Base-by-base conservation (phyloP, 805 yeast genomes). In the Candida montana region DNA sequence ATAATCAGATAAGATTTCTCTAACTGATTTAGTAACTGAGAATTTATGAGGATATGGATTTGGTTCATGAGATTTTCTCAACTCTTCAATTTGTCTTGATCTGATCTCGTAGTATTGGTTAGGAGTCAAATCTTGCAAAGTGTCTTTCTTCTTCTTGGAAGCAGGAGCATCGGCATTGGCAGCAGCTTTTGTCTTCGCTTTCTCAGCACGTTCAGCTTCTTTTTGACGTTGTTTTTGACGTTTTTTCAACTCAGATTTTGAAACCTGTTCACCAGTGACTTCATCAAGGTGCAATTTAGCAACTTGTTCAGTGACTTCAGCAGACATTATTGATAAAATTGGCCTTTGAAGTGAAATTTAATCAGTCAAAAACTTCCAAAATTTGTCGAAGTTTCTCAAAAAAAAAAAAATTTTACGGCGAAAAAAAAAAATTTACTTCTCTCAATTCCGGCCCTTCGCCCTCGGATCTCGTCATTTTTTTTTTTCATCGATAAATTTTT, bases 31-130 rank as follows among this genome's bases (percentile, higher is more conserved):
- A 26, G 80, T 60, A 46, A 83, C 89, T 43, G 78, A 64, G 71
- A 91, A 91, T 72, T 91, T 91, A 76, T 91, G 99, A 54, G 99
- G 99, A 68, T 91, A 91, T 42, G 99, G 99, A 67, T 88, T 85
- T 54, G 90, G 83, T 30, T 61, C 46, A 49, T 81, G 79, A 46
- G 79, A 56, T 47, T 69, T 62, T 72, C 95, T 86, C 59, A 87
- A 74, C 54, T 82, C 93, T 46, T 81, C 77, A 58, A 91, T 75
- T 68, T 91, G 95, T 59, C 91, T 82, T 35, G 95, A 79, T 72
- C 99, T 83, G 62, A 88, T 81, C 67, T 90, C 96, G 57, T 76
- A 84, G 69, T 88, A 91, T 71, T 91, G 97, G 63, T 85, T 89
- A 59, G 99, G 99, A 61, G 86, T 88, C 61, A 90, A 73, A 60